These are phyloP conservation scores for Chytriomyces confervae DNA, from an alignment of 192 early-diverging fungal species.

Conservation along the genomic window DNA sequence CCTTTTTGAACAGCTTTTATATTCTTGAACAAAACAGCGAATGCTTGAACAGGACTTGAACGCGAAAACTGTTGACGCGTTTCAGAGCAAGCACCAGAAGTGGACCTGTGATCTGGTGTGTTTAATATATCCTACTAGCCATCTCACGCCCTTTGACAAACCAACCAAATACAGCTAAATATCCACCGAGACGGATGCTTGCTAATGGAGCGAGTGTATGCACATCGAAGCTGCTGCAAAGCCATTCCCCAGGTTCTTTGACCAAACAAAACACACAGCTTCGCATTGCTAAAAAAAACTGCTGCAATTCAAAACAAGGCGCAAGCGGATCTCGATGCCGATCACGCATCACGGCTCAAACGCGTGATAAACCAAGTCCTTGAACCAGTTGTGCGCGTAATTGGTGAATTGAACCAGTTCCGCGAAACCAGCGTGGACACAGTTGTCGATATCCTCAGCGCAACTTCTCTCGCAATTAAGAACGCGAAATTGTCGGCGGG, in stretches of 20 bases:
- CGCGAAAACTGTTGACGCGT: neutral
- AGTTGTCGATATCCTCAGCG: constrained; percentile 46
- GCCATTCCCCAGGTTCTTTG: constrained; percentile 54
- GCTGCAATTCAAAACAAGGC: constrained; percentile 36
- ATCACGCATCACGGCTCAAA: constrained; percentile 41
- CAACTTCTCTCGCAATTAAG: neutral
- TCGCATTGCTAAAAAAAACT: neutral
- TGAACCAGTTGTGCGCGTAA: constrained; percentile 48
- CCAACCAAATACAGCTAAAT: neutral
- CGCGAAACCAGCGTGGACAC: constrained; percentile 35
- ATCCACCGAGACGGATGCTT: neutral
- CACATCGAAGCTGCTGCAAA: constrained; percentile 47
- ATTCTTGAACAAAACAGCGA: neutral
- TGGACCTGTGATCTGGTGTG: neutral
- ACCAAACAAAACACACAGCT: neutral
- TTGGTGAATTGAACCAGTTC: constrained; percentile 55
- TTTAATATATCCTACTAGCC: neutral
- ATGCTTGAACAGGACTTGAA: neutral
- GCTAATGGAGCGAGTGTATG: constrained; percentile 49
- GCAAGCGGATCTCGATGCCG: constrained; percentile 27
- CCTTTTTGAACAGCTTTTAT: neutral
- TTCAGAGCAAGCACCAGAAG: neutral
- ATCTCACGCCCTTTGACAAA: neutral
- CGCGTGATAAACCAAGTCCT: constrained; percentile 45
- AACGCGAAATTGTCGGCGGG: constrained; percentile 16